Evolutionary conservation across 139 green algal species (phyloP), one percentile per base, ranked within the genome.

Genomic region (Chlorella vulgaris): DNA sequence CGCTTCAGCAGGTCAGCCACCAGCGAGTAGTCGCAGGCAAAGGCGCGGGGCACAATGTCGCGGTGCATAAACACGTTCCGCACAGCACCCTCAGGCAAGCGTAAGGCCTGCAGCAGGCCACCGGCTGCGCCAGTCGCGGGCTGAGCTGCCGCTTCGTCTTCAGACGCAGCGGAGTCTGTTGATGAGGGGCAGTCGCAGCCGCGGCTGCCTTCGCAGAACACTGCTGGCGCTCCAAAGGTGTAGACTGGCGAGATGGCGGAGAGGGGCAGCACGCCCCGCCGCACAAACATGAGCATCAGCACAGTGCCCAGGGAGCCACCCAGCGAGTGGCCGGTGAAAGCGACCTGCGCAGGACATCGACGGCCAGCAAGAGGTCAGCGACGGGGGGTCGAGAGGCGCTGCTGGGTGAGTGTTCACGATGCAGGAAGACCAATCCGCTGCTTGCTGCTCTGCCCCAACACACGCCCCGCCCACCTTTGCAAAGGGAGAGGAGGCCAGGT

Each of bases 31-130:
- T 99, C 94, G 86, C 97, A 99, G 26, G 94, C 89, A 84, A 99
- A 99, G 31, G 96, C 95, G 26, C 96, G 93, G 0, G 97, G 97
- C 69, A 99, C 97, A 69, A 99, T 95, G 89, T 99, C 97, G 6
- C 90, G 83, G 8, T 90, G 79, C 85, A 89, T 85, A 40, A 97
- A 85, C 29, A 98, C 88, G 81, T 96, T 96, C 39, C 89, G 80
- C 28, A 98, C 84, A 24, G 87, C 84, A 62, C 91, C 83, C 10
- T 88, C 36, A 2, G 83, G 78, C 69, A 93, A 61, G 29, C 82
- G 85, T 40, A 94, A 70, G 8, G 38, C 65, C n/a, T 60, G 43
- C 67, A 93, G 83, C 47, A 97, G 15, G 53, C 74, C 80, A 50
- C 10, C n/a, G n/a, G 42, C n/a, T 24, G 69, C 38, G 38, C 38